These are phyloP conservation scores for Lolium multiflorum DNA, from an alignment of 176 grass and related monocot species.

Conservation along the genomic window DNA sequence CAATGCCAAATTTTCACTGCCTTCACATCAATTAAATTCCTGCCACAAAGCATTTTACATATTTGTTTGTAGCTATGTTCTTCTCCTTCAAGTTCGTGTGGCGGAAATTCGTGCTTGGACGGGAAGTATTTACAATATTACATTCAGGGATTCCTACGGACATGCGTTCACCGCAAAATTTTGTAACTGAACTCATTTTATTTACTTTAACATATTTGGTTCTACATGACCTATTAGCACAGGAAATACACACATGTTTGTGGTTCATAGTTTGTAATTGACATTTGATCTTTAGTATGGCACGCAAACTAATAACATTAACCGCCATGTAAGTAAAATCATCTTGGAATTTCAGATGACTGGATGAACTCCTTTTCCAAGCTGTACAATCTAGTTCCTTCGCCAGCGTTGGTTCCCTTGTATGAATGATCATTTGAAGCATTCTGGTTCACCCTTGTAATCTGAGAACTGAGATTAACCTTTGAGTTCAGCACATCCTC, in stretches of 20 bases:
- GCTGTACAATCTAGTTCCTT: conserved; percentile 47
- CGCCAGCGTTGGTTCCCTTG: not conserved
- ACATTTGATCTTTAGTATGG: not conserved
- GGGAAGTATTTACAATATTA: not conserved
- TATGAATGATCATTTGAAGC: not conserved
- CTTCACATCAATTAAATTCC: not conserved
- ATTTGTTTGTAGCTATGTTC: conserved; percentile 32
- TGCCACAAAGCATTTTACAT: conserved; percentile 18
- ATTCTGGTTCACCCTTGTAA: not conserved
- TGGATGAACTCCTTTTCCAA: conserved; percentile 49
- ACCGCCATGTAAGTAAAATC: not conserved
- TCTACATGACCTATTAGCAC: conserved; percentile 11
- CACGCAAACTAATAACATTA: not conserved
- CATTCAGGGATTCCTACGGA: not conserved
- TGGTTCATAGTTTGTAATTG: not conserved
- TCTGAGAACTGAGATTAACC: not conserved
- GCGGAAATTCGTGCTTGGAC: not conserved
- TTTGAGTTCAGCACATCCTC: conserved; percentile 38
- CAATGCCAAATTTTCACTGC: not conserved
- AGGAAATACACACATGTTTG: not conserved
- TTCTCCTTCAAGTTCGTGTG: conserved; percentile 11
- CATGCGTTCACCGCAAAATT: not conserved
- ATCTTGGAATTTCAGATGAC: conserved; percentile 44
- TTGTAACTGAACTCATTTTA: not conserved
- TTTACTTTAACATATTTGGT: not conserved